A percentile compares a stretch with the other conserved stretches of the same genome.
phyloP scores from a whole-genome alignment of 495 filamentous ascomycete species.

The Pseudotulostoma volvatum region DNA sequence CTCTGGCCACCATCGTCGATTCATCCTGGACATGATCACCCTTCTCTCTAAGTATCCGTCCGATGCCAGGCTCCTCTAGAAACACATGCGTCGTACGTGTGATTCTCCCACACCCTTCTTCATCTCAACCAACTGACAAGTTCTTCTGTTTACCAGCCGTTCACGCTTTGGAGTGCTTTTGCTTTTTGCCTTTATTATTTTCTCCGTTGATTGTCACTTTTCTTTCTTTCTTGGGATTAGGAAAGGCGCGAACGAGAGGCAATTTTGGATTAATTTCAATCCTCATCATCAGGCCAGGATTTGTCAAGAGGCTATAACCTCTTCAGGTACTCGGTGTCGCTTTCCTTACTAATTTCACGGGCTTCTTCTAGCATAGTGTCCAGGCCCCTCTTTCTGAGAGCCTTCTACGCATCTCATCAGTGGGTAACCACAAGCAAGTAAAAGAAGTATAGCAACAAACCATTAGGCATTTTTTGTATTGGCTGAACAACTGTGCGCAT shows the following conservation, averaged over 20 bases:
- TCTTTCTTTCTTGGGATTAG: not conserved
- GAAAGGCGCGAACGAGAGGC: not conserved
- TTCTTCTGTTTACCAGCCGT: too few relatives aligned
- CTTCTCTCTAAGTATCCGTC: not conserved
- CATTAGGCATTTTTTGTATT: conserved; percentile 67
- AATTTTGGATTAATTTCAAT: too few relatives aligned
- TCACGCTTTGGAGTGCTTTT: not conserved
- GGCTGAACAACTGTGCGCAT: conserved; percentile 65
- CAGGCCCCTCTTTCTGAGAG: conserved; percentile 69
- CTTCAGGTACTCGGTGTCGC: conserved; percentile 54
- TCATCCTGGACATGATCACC: not conserved
- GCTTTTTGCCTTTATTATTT: not conserved
- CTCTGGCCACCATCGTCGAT: not conserved
- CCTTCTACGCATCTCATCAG: conserved; percentile 35
- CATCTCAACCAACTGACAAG: too few relatives aligned
- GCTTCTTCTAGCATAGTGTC: conserved; percentile 77
- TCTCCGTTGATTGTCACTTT: not conserved
- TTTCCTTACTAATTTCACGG: conserved; percentile 63
- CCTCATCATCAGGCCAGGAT: conserved; percentile 3
- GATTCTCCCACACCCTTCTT: too few relatives aligned
- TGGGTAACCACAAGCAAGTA: conserved; percentile 3
- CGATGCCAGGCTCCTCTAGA: not conserved
- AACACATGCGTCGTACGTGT: too few relatives aligned
- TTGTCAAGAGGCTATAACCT: conserved; percentile 23
- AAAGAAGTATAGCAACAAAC: conserved; percentile 30